Base-by-base conservation (phyloP, 1,139 yeast genomes). In the Groenewaldozyma auringiensis region DNA sequence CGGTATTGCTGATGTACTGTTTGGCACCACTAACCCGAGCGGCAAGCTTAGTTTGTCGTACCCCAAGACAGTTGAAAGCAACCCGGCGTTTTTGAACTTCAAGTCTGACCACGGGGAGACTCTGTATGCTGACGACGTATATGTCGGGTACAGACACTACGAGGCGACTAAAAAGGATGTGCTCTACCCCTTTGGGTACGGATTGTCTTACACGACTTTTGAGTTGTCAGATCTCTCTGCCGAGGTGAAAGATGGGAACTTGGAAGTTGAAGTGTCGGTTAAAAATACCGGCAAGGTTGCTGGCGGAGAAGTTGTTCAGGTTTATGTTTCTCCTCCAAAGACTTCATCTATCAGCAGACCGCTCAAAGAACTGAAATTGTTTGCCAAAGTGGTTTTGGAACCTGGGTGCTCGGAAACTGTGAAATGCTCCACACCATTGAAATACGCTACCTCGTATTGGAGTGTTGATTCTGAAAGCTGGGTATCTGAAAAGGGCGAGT, bases 11-110 rank as follows among this genome's bases (percentile, higher is more conserved):
- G 82, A 78, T 53, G 70, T 77, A 22, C 54, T 78, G 44, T 81
- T 76, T 60, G 87, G 86, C 14, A 83, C 78, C 44, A 72, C 68
- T 16, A 78, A 78, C 57, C 86, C 87, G 34, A 72, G 77, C 32
- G 87, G 83, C 35, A 78, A 75, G 56, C 64, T 81, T 40, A 76
- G 86, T 2, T 69, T 80, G 48, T 72, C 84, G 2, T 78, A 72
- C 70, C 83, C 83, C 22, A 55, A 59, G 48, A 67, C 64, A 48
- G 55, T 68, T 39, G 66, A 70, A 53, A 76, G 72, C 51, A 71
- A 71, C 51, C 81, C 81, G 3, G 68, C 79, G 1, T 75, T 57
- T 57, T 62, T 75, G 59, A 69, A 65, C 56, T 70, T 60, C 58
- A 54, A 59, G 33, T 61, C 72, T 21, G 73, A 72, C 48, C 68